These are phyloP conservation scores for Firmiana major DNA, from an alignment of 345 rosid genomes.

Conservation along the genomic window DNA sequence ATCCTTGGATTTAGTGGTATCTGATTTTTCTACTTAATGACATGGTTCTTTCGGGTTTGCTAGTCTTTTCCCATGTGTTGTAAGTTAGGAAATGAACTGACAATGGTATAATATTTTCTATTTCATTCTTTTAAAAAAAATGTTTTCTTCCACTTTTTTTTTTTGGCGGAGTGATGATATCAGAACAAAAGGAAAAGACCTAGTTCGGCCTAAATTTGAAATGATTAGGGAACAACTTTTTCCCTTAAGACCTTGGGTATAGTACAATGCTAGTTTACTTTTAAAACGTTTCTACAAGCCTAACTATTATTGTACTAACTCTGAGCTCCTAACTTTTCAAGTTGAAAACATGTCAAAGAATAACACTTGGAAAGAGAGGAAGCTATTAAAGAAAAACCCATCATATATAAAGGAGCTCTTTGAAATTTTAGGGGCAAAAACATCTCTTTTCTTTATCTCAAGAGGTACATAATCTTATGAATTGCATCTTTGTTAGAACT, in stretches of 20 bases:
- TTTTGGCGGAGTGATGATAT: conserved; percentile 55
- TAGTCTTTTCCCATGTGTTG: no score
- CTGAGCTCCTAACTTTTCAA: conserved; percentile 31
- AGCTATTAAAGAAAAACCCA: conserved; percentile 55
- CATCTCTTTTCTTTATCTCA: conserved; percentile 9
- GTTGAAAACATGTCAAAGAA: conserved; percentile 56
- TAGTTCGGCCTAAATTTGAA: conserved; percentile 59
- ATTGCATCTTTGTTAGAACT: background rate
- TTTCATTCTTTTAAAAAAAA: no score
- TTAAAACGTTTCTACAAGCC: no score
- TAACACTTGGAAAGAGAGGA: conserved; percentile 55
- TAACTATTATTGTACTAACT: background rate
- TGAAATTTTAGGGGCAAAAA: conserved; percentile 48
- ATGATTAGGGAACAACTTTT: conserved; percentile 48
- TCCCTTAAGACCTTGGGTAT: conserved; percentile 77
- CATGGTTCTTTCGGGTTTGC: no score
- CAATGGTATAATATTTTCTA: no score
- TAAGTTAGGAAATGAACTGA: no score
- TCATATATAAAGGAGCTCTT: conserved; percentile 77
- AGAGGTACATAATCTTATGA: background rate
- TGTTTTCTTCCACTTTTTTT: no score
- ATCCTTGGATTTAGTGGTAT: no score
- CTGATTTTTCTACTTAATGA: no score
- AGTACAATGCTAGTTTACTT: background rate
- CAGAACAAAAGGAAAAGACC: conserved; percentile 49